Evolutionary conservation across 2,329 filamentous ascomycete species (phyloP), one percentile per base, ranked within the genome.

Genomic region (Apiospora phragmitis): DNA sequence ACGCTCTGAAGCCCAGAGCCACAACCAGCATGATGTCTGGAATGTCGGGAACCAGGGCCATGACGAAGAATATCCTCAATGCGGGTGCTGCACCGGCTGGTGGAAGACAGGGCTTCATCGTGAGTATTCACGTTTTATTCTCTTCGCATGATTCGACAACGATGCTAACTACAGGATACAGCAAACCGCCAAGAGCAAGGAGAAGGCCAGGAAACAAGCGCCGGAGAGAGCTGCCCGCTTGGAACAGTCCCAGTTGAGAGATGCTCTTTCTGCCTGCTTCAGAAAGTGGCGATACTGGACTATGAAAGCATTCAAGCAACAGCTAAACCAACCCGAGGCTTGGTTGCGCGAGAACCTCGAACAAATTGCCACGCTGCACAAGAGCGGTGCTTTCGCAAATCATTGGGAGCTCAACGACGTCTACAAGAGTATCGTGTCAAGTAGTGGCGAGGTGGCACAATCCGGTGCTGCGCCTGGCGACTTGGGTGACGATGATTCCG

Each of bases 281-380:
- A 89, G 91, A 70, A 86, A 92, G 77, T 97, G 93, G 86, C 91
- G 92, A 76, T 98, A 96, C 82, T 99, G 95, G 95, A 91, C 93
- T n/a, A 93, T 98, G 86, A 95, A 94, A 78, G 90, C 92, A 6
- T 88, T 99, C 75, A 94, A 94, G 73, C 87, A 90, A 68, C 85
- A 88, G 72, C 89, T 97, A 49, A 89, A 91, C 71, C 96, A 99
- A 82, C 96, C 96, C 1, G 96, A 98, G 80, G 91, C 92, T n/a
- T 98, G 95, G 80, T 89, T 99, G 72, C 94, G 95, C 69, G 90
- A 96, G 79, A 92, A 91, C 0, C 83, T 99, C 75, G 92, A 95
- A 73, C 91, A 94, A 78, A 89, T 98, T 71, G 95, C 94, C 0
- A 89, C 93, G 26, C 83, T 97, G 72, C 91, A 97, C 79, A 93